These are phyloP conservation scores for Fonsecaea erecta DNA, from an alignment of 2,329 filamentous ascomycete species.

Conservation along the genomic window DNA sequence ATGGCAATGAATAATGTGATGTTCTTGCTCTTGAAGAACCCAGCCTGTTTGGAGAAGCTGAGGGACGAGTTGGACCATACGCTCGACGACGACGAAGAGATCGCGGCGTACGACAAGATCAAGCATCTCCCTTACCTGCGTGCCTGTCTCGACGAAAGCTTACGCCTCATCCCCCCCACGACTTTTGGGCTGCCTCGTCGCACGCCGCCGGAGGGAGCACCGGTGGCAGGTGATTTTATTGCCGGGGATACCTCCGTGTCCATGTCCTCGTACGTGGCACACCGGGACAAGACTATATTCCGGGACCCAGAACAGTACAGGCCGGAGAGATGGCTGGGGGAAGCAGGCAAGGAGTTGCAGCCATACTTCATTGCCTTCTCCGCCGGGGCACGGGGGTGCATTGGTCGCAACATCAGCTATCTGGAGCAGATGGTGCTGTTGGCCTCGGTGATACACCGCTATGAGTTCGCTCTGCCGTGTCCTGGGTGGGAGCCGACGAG, in stretches of 20 bases:
- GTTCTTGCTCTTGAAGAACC: slow-evolving; percentile 57
- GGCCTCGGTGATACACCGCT: slow-evolving; percentile 51
- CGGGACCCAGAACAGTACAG: slow-evolving; percentile 66
- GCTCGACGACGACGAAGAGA: slow-evolving; percentile 48
- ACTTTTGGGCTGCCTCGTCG: slow-evolving; percentile 68
- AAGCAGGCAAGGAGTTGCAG: slow-evolving; percentile 29
- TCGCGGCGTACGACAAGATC: slow-evolving; percentile 56
- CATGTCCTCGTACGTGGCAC: slow-evolving; percentile 75
- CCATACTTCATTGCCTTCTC: slow-evolving; percentile 43
- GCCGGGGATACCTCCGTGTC: slow-evolving; percentile 73
- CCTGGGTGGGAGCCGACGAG: slow-evolving; percentile 40
- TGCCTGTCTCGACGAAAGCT: slow-evolving; percentile 75
- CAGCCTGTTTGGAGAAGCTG: slow-evolving; percentile 44
- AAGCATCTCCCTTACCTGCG: slow-evolving; percentile 70
- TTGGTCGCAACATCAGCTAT: slow-evolving; percentile 50
- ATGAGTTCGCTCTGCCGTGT: slow-evolving; percentile 46
- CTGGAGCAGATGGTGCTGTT: slow-evolving; percentile 55
- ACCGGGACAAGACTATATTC: slow-evolving; percentile 71
- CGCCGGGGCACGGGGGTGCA: slow-evolving; percentile 48
- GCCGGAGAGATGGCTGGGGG: slow-evolving; percentile 60
- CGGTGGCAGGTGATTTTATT: slow-evolving; percentile 68
- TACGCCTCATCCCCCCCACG: slow-evolving; percentile 71
- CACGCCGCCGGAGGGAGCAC: slow-evolving; percentile 65
- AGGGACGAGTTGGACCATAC: slow-evolving; percentile 54
- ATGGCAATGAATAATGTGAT: slow-evolving; percentile 47